phyloP scores from a whole-genome alignment of 1,139 yeast species.

The Debaryomyces nepalensis region DNA sequence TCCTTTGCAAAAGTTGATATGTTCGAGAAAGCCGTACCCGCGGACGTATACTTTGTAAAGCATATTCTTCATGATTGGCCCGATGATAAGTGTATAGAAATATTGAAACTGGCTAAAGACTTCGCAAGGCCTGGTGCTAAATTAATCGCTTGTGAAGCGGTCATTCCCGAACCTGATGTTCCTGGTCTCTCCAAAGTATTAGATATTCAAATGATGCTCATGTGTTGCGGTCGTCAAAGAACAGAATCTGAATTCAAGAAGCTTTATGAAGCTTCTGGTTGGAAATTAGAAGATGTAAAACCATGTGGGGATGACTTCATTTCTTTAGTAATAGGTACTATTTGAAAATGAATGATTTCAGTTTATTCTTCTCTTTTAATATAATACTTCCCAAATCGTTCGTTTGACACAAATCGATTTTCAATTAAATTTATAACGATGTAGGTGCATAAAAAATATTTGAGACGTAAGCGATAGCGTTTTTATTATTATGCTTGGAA shows the following conservation, averaged over 20 bases:
- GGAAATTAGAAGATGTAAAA: not conserved
- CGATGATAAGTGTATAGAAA: constrained; percentile 5
- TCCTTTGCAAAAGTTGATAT: constrained; percentile 4
- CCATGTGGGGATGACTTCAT: constrained; percentile 1
- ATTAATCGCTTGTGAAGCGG: constrained; percentile 4
- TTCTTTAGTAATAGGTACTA: constrained; percentile 1
- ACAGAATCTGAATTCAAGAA: constrained; percentile 4
- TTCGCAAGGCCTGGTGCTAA: constrained; percentile 5
- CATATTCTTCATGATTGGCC: constrained; percentile 12
- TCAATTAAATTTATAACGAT: no score
- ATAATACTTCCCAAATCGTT: no score
- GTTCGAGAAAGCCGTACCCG: constrained; percentile 4
- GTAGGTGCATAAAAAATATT: no score
- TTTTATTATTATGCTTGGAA: no score
- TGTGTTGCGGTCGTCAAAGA: constrained; percentile 8
- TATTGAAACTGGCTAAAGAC: constrained; percentile 1
- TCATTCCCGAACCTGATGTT: constrained; percentile 1
- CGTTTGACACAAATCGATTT: no score
- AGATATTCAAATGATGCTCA: constrained; percentile 7
- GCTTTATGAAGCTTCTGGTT: constrained; percentile 7
- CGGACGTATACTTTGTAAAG: constrained; percentile 3
- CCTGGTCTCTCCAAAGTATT: constrained; percentile 1
- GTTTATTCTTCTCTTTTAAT: no score
- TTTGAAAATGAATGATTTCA: no score
- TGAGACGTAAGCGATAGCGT: no score